Percentiles rank a stretch among this genome's conserved stretches.
phyloP scores from a whole-genome alignment of 495 filamentous ascomycete genomes.

The Jackrogersella multiformis region DNA sequence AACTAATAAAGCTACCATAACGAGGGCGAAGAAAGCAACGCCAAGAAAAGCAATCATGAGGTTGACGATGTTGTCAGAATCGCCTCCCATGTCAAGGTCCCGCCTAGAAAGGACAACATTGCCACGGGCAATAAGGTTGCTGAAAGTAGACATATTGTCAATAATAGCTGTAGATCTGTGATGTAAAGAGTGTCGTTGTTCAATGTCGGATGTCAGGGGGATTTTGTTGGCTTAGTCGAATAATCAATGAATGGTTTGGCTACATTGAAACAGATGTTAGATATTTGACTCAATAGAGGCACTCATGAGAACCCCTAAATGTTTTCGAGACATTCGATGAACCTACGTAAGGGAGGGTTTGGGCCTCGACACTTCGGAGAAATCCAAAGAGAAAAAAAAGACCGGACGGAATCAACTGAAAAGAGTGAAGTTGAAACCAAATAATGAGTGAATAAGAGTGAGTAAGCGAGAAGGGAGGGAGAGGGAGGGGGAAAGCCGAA shows the following conservation, averaged over 20 bases:
- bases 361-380: conserved; percentile 39
- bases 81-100: conserved; percentile 54
- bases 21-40: conserved; percentile 73
- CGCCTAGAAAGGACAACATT: conserved; percentile 45
- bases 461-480: too few relatives aligned
- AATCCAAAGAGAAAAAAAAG: conserved; percentile 51
- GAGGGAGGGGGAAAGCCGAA: conserved; percentile 39
- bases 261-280: conserved; percentile 35
- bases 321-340: conserved; percentile 35
- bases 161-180: conserved; percentile 13
- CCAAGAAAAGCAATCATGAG: conserved; percentile 83
- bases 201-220: conserved; percentile 25
- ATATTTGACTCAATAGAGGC: conserved; percentile 39
- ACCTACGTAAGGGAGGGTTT: conserved; percentile 50
- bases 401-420: conserved; percentile 65
- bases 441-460: conserved; percentile 43
- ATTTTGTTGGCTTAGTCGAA: conserved; percentile 34
- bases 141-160: conserved; percentile 59
- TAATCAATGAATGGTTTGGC: conserved; percentile 38
- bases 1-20: conserved; percentile 71
- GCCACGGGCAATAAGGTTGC: conserved; percentile 62
- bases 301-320: conserved; percentile 10
- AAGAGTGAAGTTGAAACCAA: conserved; percentile 86
- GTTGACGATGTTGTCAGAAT: conserved; percentile 65
- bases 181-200: conserved; percentile 28